These are phyloP conservation scores for Backusella tuberculispora DNA, from an alignment of 192 early-diverging fungal genomes.

Conservation along the genomic window DNA sequence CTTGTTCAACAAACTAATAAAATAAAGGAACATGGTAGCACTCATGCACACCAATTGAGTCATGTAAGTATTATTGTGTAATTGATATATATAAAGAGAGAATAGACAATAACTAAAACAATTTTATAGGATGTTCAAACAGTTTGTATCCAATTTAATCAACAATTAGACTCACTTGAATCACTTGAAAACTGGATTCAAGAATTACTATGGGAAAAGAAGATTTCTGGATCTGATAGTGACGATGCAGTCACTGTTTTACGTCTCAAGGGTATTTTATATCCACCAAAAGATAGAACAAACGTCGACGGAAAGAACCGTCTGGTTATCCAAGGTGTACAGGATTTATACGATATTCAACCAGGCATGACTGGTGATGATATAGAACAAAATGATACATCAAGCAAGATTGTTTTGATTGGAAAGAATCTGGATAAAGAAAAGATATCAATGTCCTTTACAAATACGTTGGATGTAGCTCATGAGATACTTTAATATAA, in stretches of 20 bases:
- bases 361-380: conserved; percentile 38
- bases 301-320: conserved; percentile 33
- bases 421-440: conserved; percentile 36
- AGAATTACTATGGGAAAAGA: conserved; percentile 64
- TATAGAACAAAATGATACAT: conserved; percentile 29
- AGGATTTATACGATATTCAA: conserved; percentile 71
- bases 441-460: conserved; percentile 33
- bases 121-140: conserved; percentile 55
- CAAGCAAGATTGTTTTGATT: conserved; percentile 46
- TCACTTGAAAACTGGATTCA: conserved; percentile 66
- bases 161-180: conserved; percentile 38
- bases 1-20: conserved; percentile 31
- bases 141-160: conserved; percentile 50
- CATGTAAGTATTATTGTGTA: conserved; percentile 17
- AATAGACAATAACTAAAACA: background rate
- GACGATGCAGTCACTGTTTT: conserved; percentile 48
- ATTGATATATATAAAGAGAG: background rate
- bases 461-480: background rate
- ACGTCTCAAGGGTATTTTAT: conserved; percentile 64
- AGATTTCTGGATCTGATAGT: conserved; percentile 21
- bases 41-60: conserved; percentile 33
- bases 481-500: background rate
- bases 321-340: conserved; percentile 64
- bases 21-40: conserved; percentile 22
- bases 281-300: conserved; percentile 36